Evolutionary conservation across 1,284 basidiomycete species (phyloP).

Genomic region (Fomitopsis schrenkii): DNA sequence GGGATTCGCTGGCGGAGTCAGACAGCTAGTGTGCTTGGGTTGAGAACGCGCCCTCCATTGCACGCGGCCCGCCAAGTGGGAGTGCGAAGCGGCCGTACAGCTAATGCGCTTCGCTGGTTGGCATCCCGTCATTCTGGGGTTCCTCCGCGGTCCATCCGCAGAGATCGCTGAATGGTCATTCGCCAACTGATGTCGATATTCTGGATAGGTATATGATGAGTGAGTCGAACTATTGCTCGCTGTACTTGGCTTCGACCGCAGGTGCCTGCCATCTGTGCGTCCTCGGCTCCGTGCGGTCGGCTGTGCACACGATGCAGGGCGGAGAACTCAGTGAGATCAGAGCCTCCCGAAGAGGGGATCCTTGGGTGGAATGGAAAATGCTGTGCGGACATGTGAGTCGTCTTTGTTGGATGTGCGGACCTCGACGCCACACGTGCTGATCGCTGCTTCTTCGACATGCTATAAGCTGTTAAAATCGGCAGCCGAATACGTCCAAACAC

Average conservation of each 20-base stretch:
- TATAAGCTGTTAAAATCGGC: not conserved
- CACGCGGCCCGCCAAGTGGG: not conserved
- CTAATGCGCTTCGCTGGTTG: not conserved
- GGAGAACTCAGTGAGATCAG: not conserved
- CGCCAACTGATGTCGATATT: not conserved
- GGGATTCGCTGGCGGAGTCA: not conserved
- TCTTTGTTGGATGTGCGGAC: not conserved
- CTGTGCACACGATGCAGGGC: not conserved
- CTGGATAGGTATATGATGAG: not conserved
- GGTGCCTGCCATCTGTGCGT: not conserved
- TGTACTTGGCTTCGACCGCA: not conserved
- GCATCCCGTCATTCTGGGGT: not conserved
- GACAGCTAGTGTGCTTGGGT: not conserved
- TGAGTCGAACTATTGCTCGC: not conserved
- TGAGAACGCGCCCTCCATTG: not conserved
- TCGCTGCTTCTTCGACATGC: not conserved
- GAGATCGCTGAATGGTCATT: not conserved
- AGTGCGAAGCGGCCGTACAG: not conserved
- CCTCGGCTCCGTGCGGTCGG: not conserved
- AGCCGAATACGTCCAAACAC: not conserved
- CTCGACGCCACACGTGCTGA: not conserved
- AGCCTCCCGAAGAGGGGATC: not conserved
- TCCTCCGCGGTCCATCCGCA: not conserved
- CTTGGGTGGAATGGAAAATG: not conserved
- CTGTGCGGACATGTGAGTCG: not conserved